phyloP scores from a whole-genome alignment of 495 filamentous ascomycete species.

The Podospora didyma region DNA sequence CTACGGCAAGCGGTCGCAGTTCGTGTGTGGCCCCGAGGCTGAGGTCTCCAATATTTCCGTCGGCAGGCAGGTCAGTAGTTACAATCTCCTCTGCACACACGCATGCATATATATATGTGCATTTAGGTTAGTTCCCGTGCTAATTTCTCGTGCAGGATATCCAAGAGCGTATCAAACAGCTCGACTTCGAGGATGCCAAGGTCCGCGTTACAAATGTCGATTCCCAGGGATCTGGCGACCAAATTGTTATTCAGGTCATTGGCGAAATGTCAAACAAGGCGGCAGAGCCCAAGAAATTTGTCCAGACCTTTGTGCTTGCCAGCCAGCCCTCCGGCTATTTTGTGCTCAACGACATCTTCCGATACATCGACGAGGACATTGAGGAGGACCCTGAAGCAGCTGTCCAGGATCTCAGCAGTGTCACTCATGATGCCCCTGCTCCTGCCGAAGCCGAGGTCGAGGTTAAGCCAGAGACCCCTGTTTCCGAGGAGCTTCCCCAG shows the following conservation, averaged over 20 bases:
- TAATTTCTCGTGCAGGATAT: slow-evolving; percentile 59
- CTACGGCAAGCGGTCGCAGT: slow-evolving; percentile 78
- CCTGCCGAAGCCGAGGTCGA: slow-evolving; percentile 41
- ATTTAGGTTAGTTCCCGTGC: not conserved
- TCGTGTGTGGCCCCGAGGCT: slow-evolving; percentile 81
- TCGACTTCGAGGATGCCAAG: slow-evolving; percentile 97
- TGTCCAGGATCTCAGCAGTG: slow-evolving; percentile 32
- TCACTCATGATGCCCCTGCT: slow-evolving; percentile 42
- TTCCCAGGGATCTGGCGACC: slow-evolving; percentile 84
- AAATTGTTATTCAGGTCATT: slow-evolving; percentile 95
- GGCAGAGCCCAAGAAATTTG: slow-evolving; percentile 86
- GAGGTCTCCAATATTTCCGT: slow-evolving; percentile 78
- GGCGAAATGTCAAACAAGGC: slow-evolving; percentile 95
- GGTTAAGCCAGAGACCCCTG: slow-evolving; percentile 20
- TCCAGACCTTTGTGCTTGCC: slow-evolving; percentile 97
- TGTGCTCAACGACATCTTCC: slow-evolving; percentile 95
- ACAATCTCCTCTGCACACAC: too few species aligned
- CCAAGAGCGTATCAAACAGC: slow-evolving; percentile 84
- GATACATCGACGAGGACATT: slow-evolving; percentile 80
- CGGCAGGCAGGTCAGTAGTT: slow-evolving; percentile 70
- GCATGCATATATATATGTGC: not conserved
- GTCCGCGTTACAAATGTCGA: slow-evolving; percentile 97
- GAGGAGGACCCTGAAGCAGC: slow-evolving; percentile 51
- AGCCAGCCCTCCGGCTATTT: slow-evolving; percentile 97
- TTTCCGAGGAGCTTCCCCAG: slow-evolving; percentile 31